Percentiles rank a stretch among this genome's conserved stretches.
phyloP scores from a whole-genome alignment of 305 asterid genomes.

The Plantago coronopus region DNA sequence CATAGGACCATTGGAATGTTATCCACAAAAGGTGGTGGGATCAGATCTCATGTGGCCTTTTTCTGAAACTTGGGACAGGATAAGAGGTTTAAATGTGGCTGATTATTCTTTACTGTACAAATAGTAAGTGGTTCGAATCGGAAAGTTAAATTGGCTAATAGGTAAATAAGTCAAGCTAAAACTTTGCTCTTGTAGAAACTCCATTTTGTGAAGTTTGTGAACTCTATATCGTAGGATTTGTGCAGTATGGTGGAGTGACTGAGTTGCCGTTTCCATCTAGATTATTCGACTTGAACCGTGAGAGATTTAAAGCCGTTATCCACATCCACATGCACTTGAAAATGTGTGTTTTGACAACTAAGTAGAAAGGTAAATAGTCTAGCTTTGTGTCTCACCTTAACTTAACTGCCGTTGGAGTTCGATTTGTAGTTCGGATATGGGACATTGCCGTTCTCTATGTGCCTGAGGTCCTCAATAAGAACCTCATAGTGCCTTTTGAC shows the following conservation, averaged over 20 bases:
- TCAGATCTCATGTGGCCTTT: constrained; percentile 40
- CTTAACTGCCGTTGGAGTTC: constrained; percentile 23
- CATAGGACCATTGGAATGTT: constrained; percentile 33
- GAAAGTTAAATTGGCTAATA: background rate
- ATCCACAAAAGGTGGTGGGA: constrained; percentile 25
- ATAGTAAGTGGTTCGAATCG: background rate
- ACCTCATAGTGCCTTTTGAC: constrained; percentile 60
- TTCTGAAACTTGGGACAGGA: constrained; percentile 25
- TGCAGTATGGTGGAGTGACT: background rate
- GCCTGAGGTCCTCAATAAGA: constrained; percentile 63
- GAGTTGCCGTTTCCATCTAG: background rate
- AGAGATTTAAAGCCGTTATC: background rate
- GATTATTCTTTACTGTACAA: background rate
- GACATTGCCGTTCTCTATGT: constrained; percentile 63
- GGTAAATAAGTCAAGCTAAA: background rate
- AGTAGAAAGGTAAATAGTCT: constrained; percentile 11
- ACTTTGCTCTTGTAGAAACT: background rate
- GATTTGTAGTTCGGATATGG: constrained; percentile 56
- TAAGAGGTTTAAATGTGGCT: constrained; percentile 22
- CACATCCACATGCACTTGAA: background rate
- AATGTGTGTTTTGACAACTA: background rate
- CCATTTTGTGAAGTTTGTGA: background rate
- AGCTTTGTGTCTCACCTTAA: constrained; percentile 16
- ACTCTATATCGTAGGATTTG: background rate
- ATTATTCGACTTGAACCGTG: background rate